phyloP scores from a whole-genome alignment of 1,284 basidiomycete species.

The Hymenochaete sp. region DNA sequence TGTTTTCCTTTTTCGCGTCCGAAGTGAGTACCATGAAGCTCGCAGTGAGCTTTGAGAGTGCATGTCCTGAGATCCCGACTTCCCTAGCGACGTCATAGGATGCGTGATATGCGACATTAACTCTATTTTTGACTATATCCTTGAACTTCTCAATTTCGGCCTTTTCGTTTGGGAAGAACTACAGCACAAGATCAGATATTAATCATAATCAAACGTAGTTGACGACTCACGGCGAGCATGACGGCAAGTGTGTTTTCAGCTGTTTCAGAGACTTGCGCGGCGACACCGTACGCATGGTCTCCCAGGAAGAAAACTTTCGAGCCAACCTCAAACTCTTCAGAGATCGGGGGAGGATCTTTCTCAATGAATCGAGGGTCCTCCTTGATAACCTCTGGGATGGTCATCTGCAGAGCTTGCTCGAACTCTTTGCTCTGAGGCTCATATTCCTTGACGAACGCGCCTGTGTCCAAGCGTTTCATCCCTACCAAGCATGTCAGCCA shows the following conservation, averaged over 20 bases:
- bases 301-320: slow-evolving; percentile 95
- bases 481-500: slow-evolving; percentile 36
- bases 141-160: slow-evolving; percentile 76
- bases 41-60: slow-evolving; percentile 84
- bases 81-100: slow-evolving; percentile 68
- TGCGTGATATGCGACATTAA: slow-evolving; percentile 58
- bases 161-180: slow-evolving; percentile 83
- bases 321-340: slow-evolving; percentile 85
- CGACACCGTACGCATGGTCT: slow-evolving; percentile 87
- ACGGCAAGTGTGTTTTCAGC: slow-evolving; percentile 64
- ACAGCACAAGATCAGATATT: slow-evolving; percentile 3
- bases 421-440: slow-evolving; percentile 74
- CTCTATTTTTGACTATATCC: slow-evolving; percentile 47
- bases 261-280: slow-evolving; percentile 78
- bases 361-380: slow-evolving; percentile 89
- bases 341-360: slow-evolving; percentile 70
- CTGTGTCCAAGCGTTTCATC: slow-evolving; percentile 80
- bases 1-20: slow-evolving; percentile 77
- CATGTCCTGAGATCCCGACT: slow-evolving; percentile 65
- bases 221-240: slow-evolving; percentile 61
- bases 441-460: slow-evolving; percentile 93
- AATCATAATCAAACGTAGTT: not conserved
- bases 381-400: slow-evolving; percentile 66
- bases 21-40: slow-evolving; percentile 79
- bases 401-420: slow-evolving; percentile 82